Conservation (phyloP, 192 early-diverging fungal genomes). For the Coemansia sp. region DNA sequence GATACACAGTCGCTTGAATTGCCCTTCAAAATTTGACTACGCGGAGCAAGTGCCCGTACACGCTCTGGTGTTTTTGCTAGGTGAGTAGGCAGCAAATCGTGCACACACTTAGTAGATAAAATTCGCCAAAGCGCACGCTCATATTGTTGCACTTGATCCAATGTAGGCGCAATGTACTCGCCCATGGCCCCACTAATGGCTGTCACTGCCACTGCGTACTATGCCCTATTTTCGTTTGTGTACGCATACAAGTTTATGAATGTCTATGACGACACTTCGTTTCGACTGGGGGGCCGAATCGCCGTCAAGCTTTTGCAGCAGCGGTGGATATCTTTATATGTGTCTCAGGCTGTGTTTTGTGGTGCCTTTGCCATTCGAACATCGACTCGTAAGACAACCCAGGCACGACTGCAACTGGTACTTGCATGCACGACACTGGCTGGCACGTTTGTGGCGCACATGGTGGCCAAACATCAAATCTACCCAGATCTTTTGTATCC, state of each 20-base stretch:
- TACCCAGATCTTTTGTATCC: slow-evolving; percentile 9
- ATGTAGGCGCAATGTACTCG: slow-evolving; percentile 12
- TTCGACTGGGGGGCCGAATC: slow-evolving; percentile 14
- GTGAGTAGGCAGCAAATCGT: neutral
- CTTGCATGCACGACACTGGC: neutral
- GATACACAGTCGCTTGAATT: neutral
- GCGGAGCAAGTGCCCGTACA: slow-evolving; percentile 6
- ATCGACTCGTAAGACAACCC: slow-evolving; percentile 1
- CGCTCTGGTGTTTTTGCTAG: slow-evolving; percentile 7
- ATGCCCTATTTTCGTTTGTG: neutral
- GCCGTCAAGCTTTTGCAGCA: slow-evolving; percentile 8
- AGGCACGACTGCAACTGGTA: slow-evolving; percentile 2
- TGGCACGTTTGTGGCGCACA: neutral
- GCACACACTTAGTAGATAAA: neutral
- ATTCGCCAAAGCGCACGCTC: neutral
- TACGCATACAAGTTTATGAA: slow-evolving; percentile 18
- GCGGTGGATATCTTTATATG: slow-evolving; percentile 10
- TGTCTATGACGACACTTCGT: slow-evolving; percentile 10
- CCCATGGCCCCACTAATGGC: slow-evolving; percentile 18
- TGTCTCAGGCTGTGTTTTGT: neutral
- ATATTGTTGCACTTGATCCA: neutral
- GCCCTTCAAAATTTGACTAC: slow-evolving; percentile 8
- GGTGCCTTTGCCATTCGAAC: slow-evolving; percentile 2
- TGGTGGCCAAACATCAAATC: neutral
- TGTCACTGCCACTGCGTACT: neutral